A percentile compares a stretch with the other conserved stretches of the same genome.
phyloP scores from a whole-genome alignment of 306 rosid species.

The Cicer yamashitae region DNA sequence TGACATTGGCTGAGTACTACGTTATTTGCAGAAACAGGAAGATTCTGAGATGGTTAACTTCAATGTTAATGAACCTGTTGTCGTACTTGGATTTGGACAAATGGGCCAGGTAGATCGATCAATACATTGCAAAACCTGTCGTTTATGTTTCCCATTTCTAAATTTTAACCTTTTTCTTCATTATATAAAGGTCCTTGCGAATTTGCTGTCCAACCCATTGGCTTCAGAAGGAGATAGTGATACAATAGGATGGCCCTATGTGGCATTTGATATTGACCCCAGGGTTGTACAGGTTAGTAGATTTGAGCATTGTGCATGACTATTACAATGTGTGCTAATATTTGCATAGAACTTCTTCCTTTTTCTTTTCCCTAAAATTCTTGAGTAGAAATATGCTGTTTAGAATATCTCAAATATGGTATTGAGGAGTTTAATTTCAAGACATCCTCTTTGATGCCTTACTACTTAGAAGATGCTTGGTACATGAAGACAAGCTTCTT shows the following conservation, averaged over 20 bases:
- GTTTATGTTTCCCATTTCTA: constrained; percentile 36
- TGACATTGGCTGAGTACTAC: constrained; percentile 44
- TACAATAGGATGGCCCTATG: constrained; percentile 67
- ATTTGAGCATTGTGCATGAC: constrained; percentile 26
- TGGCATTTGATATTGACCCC: constrained; percentile 92
- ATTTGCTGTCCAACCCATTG: constrained; percentile 83
- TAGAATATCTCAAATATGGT: constrained; percentile 12
- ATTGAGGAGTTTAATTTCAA: constrained; percentile 12
- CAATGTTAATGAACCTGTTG: constrained; percentile 79
- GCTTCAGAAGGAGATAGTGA: constrained; percentile 75
- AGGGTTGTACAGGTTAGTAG: constrained; percentile 81
- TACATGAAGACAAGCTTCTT: constrained; percentile 18
- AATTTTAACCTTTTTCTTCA: constrained; percentile 39
- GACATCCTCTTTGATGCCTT: background rate
- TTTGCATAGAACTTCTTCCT: background rate
- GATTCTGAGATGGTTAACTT: constrained; percentile 63
- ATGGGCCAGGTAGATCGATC: constrained; percentile 84
- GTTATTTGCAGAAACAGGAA: constrained; percentile 69
- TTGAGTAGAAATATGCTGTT: constrained; percentile 20
- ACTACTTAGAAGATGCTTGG: constrained; percentile 6
- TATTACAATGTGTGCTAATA: constrained; percentile 12
- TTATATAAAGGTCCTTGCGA: constrained; percentile 82
- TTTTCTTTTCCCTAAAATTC: constrained; percentile 10
- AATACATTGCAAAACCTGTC: constrained; percentile 44
- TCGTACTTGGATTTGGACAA: constrained; percentile 97